Evolutionary conservation across 352 stramenopile species (phyloP).

Genomic region (Phytophthora brassicae): DNA sequence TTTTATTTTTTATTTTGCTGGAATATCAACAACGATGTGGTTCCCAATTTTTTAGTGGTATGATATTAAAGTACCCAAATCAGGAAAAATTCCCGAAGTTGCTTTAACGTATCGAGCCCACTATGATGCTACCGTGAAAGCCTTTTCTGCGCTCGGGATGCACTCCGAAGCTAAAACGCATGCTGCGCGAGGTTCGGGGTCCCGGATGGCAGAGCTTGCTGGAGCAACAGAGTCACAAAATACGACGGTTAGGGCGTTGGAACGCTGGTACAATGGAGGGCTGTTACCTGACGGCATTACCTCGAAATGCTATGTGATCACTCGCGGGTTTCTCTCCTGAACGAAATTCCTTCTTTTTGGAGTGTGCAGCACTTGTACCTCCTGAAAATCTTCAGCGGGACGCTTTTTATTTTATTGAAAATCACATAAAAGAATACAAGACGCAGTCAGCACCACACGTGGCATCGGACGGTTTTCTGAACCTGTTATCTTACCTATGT

Average conservation of each 20-base stretch:
- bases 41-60: too few species aligned
- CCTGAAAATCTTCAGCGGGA: not conserved
- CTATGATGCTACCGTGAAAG: too few species aligned
- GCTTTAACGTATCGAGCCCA: too few species aligned
- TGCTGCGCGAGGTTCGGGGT: too few species aligned
- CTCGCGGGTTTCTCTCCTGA: conserved; percentile 3
- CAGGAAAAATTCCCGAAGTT: too few species aligned
- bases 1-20: too few species aligned
- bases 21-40: too few species aligned
- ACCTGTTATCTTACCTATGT: not conserved
- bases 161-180: too few species aligned
- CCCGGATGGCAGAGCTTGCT: too few species aligned
- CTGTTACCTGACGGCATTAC: conserved; percentile 4
- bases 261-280: conserved; percentile 4
- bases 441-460: conserved; percentile 7
- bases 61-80: too few species aligned
- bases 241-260: conserved; percentile 5
- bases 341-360: not conserved
- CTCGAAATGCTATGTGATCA: conserved; percentile 3
- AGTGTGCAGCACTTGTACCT: not conserved
- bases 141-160: too few species aligned
- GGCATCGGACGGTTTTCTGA: not conserved
- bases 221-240: conserved; percentile 8
- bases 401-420: conserved; percentile 13
- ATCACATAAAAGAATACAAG: not conserved